Base-by-base conservation (phyloP, 805 yeast species). In the Vanderwaltozyma verrucispora region DNA sequence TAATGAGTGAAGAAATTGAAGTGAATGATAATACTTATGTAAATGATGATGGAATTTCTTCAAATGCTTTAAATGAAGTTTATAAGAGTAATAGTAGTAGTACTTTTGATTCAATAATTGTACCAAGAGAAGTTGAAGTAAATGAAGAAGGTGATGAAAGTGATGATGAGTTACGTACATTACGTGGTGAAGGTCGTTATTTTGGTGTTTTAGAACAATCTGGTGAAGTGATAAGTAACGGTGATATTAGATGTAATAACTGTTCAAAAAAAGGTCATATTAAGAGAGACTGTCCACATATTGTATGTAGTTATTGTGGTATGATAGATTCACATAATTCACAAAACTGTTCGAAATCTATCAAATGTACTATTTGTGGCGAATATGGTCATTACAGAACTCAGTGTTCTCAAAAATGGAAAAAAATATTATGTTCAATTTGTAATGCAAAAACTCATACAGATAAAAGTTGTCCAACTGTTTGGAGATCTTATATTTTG, bases 241-340 rank as follows among this genome's bases (percentile, higher is more conserved):
- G 68, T 12, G 59, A 63, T 14, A 61, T 53, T 9, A 62, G 79
- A 2, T 86, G 95, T 56, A 74, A 78, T 13, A 83, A 81, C 54
- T 86, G 95, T 49, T 87, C 82, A 48, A 73, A 79, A 51, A 66
- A 85, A 28, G 95, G 95, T 5, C 95, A 86, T 55, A 71, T 71
- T 14, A 73, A 89, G 32, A 73, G 75, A 21, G 74, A 81, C 48
- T 86, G 95, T 60, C 80, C 78, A 44, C 80, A 81, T 4, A 84
- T 82, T 10, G 77, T 84, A 11, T 86, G 95, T 54, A 80, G 77
- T 46, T 80, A 81, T 27, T 86, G 95, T 63, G 95, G 95, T 18
- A 72, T 70, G 37, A 73, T 76, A 13, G 89, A 79, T 34, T 92
- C 82, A 48, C 95, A 86, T 58, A 78, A 80, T 54, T 83, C 86